These are phyloP conservation scores for Rhamnella rubrinervis DNA, from an alignment of 331 rosid species.

Conservation along the genomic window DNA sequence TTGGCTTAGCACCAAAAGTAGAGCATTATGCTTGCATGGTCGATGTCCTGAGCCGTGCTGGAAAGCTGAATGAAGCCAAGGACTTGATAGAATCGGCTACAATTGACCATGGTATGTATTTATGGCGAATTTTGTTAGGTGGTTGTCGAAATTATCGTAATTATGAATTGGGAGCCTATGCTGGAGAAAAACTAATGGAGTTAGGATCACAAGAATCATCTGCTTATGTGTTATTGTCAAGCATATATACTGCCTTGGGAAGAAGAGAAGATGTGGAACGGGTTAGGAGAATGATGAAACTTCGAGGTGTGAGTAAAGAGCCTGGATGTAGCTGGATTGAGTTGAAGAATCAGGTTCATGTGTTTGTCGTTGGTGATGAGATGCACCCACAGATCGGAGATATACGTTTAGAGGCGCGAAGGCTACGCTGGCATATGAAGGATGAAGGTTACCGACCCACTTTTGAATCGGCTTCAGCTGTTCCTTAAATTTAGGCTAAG, in stretches of 20 bases:
- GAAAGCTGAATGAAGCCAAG: conserved; percentile 67
- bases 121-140: conserved; percentile 81
- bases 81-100: conserved; percentile 73
- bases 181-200: conserved; percentile 80
- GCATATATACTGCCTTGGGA: conserved; percentile 68
- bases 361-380: conserved; percentile 80
- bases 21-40: conserved; percentile 94
- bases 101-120: conserved; percentile 62
- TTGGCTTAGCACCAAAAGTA: conserved; percentile 49
- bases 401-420: conserved; percentile 41
- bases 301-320: conserved; percentile 72
- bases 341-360: conserved; percentile 68
- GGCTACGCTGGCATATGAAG: conserved; percentile 57
- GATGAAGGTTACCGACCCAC: conserved; percentile 62
- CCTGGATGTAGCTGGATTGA: conserved; percentile 96
- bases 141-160: conserved; percentile 72
- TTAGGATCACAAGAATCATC: conserved; percentile 76
- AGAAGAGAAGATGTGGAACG: conserved; percentile 71
- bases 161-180: conserved; percentile 71
- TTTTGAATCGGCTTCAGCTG: background rate
- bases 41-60: conserved; percentile 83
- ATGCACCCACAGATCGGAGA: conserved; percentile 71
- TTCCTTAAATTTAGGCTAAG: background rate
- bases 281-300: conserved; percentile 69
- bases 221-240: conserved; percentile 63